Base-by-base conservation (phyloP, 352 stramenopile genomes). In the Thalassiosira sp. region DNA sequence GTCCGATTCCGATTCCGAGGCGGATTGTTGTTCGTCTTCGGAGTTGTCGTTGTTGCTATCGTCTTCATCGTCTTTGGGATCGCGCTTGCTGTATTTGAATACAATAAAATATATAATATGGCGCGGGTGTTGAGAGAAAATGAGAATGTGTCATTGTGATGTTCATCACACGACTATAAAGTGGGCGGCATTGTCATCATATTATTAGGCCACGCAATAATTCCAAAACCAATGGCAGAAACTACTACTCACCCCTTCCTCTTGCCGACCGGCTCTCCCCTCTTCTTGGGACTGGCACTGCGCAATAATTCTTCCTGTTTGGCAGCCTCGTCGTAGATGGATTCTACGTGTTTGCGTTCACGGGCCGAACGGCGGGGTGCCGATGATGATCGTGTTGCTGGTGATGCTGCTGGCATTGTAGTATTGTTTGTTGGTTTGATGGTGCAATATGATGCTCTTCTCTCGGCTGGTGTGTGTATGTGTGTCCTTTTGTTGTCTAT, bases 281-380 rank as follows among this genome's bases (percentile, higher is more conserved):
- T 61, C n/a, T 45, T 54, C 28, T 40, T 42, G 16, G 16, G 18
- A 13, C 16, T 40, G 43, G 28, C 43, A 28, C 37, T 37, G n/a
- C 27, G 35, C 3, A 25, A 0, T 13, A 27, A 18, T 7, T 20
- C 16, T 20, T 28, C 27, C 48, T 43, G 35, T 25, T 52, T 63
- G 11, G 45, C 54, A 40, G 72, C 72, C 52, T 81, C 72, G 28
- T 60, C 59, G 65, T 81, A 81, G 0, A 76, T 49, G 1, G 72
- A 72, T 57, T 66, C 43, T 25, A 76, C 72, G 35, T 62, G 63
- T 18, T 58, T 73, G 0, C 72, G 64, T 53, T 75, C 65, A 16
- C 72, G 64, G 20, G 37, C 52, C 27, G 63, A 76, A 48, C 72
- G 64, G 13, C 72, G 54, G 40, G 57, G 56, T 2, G 57, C 46